These are phyloP conservation scores for Erythrobasidium hasegawianum DNA, from an alignment of 1,284 basidiomycete genomes.

Conservation along the genomic window DNA sequence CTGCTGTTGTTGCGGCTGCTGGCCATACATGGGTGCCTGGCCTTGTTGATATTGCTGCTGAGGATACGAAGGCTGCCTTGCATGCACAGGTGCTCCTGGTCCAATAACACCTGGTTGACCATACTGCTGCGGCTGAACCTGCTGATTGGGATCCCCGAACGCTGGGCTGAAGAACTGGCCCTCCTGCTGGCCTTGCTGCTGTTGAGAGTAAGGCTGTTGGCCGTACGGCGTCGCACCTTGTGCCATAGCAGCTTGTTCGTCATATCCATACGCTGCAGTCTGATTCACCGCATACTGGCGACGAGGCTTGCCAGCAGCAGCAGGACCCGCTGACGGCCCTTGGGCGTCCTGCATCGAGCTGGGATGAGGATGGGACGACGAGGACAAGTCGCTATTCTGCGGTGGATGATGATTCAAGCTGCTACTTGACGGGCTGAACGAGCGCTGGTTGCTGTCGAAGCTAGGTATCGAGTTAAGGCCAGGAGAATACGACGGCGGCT, in stretches of 20 bases:
- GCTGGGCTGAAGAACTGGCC: conserved; percentile 71
- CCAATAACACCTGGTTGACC: conserved; percentile 20
- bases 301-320: conserved; percentile 6
- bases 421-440: conserved; percentile 20
- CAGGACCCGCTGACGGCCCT: too few species aligned
- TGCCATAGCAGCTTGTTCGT: conserved; percentile 48
- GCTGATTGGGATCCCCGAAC: conserved; percentile 41
- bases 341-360: conserved; percentile 2
- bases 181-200: conserved; percentile 47
- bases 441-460: not conserved
- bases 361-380: conserved; percentile 14
- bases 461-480: conserved; percentile 25
- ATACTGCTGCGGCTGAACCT: conserved; percentile 44
- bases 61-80: conserved; percentile 19
- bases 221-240: conserved; percentile 51
- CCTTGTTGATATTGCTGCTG: conserved; percentile 27
- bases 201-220: conserved; percentile 51
- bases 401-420: too few species aligned
- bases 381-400: conserved; percentile 11
- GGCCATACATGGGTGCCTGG: not conserved
- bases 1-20: conserved; percentile 8
- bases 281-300: conserved; percentile 87
- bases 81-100: conserved; percentile 36
- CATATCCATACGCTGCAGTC: conserved; percentile 70
- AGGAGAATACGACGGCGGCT: conserved; percentile 27